Evolutionary conservation across 768 basidiomycete genomes (phyloP).

Genomic region (Pleurotus giganteus): DNA sequence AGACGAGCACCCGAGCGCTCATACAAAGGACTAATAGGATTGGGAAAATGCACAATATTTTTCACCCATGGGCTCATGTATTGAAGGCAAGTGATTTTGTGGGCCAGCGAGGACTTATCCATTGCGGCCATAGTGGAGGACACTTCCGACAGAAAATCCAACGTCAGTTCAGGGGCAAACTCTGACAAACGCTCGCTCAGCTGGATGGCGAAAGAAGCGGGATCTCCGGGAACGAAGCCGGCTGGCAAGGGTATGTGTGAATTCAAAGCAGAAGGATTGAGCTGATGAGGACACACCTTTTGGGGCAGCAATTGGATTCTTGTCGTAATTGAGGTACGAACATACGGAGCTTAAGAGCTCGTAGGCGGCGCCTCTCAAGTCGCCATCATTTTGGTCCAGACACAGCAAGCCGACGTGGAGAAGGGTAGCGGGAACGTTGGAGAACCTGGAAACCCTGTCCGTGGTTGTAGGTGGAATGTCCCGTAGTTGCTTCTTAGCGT

Average conservation of each 20-base stretch:
- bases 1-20: conserved; percentile 73
- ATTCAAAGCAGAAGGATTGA: neutral
- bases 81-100: conserved; percentile 71
- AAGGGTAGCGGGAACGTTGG: conserved; percentile 82
- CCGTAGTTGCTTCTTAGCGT: conserved; percentile 70
- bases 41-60: conserved; percentile 70
- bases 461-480: conserved; percentile 48
- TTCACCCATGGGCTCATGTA: conserved; percentile 90
- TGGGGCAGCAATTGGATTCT: conserved; percentile 64
- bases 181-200: conserved; percentile 72
- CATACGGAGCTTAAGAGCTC: conserved; percentile 78
- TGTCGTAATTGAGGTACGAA: conserved; percentile 74
- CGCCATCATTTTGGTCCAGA: conserved; percentile 69
- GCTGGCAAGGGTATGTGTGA: conserved; percentile 34
- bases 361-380: conserved; percentile 76
- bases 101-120: conserved; percentile 37
- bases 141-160: conserved; percentile 90
- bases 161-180: conserved; percentile 77
- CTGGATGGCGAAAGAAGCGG: conserved; percentile 55
- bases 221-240: conserved; percentile 68
- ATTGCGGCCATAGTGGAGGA: conserved; percentile 59
- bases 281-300: conserved; percentile 46
- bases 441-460: conserved; percentile 74
- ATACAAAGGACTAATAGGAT: conserved; percentile 64
- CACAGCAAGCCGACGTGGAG: conserved; percentile 86